Evolutionary conservation across 306 rosid genomes (phyloP).

Genomic region (Astragalus membranaceus): DNA sequence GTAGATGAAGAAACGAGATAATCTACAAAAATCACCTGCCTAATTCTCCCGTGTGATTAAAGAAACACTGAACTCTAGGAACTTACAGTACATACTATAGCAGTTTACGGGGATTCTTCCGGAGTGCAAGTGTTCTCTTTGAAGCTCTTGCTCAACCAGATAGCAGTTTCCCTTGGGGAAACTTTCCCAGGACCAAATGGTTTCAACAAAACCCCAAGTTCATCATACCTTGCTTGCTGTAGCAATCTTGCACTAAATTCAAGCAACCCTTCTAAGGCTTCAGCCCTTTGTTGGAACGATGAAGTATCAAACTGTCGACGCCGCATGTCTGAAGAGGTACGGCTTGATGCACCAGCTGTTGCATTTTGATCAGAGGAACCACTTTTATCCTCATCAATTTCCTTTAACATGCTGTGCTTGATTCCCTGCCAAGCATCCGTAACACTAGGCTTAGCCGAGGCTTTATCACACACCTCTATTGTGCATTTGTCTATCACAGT

Average conservation of each 20-base stretch:
- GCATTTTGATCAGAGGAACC: constrained; percentile 87
- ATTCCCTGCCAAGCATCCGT: constrained; percentile 61
- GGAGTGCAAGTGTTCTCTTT: constrained; percentile 63
- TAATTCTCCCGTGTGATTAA: constrained; percentile 28
- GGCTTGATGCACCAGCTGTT: constrained; percentile 93
- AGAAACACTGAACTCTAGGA: constrained; percentile 23
- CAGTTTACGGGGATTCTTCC: constrained; percentile 36
- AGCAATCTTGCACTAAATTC: constrained; percentile 97
- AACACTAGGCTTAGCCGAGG: constrained; percentile 40
- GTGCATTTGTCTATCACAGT: constrained; percentile 92
- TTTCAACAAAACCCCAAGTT: constrained; percentile 90
- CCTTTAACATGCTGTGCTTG: constrained; percentile 48
- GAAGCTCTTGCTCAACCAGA: constrained; percentile 96
- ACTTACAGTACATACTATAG: constrained; percentile 23
- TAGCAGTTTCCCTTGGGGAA: constrained; percentile 98
- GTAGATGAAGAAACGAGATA: not conserved
- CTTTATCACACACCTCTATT: constrained; percentile 48
- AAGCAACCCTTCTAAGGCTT: constrained; percentile 94
- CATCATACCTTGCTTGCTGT: constrained; percentile 79
- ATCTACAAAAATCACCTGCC: constrained; percentile 37
- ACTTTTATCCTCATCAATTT: constrained; percentile 42
- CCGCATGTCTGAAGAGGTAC: constrained; percentile 61
- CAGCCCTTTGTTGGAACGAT: constrained; percentile 86
- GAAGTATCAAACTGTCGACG: constrained; percentile 67
- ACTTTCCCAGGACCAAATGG: constrained; percentile 97